Base-by-base conservation (phyloP, 1,284 basidiomycete species). In the Wallemia hederae region DNA sequence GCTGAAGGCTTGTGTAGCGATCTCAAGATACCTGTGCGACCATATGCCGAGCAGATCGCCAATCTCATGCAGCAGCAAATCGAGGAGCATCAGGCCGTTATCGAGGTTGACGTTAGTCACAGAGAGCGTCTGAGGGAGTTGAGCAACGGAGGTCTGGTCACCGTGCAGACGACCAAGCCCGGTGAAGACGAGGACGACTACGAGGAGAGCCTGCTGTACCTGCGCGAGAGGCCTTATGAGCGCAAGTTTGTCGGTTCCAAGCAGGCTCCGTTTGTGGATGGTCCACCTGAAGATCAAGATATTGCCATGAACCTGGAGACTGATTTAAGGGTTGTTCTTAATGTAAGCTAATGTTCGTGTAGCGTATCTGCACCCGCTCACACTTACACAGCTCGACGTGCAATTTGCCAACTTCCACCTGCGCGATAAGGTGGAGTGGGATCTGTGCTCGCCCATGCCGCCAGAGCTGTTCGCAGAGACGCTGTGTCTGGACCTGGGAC, bases 361-460 rank as follows among this genome's bases (percentile, higher is more conserved):
- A 24, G 14, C 3, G 34, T 15, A 55, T 62, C 62, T 61, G 61
- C 62, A 61, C 65, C 62, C 62, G 60, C 26, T 24, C 58, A 59
- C 62, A 22, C 39, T 56, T 39, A 56, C 34, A 22, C 71, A 94
- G 87, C 87, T 98, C 69, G 91, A 98, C 71, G 87, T 98, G n/a
- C 92, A 97, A 71, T 85, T 98, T 68, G 83, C 83, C 58, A 85
- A 83, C 22, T 77, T 89, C 69, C 86, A 92, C 70, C 77, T 98
- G 0, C 76, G 84, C 62, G 92, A 98, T 72, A 85, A 91, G 65
- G 86, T 98, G 66, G 94, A 98, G 72, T 98, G 94, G 94, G 92
- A 98, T 71, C 77, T 98, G 5, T 79, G 88, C 28, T 96, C 91
- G 0, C 78, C 83, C 0, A 78, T 97, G 19, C 91, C 90, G 0